Evolutionary conservation across 352 stramenopile species (phyloP).

Genomic region (Globisporangium paroecandrum): DNA sequence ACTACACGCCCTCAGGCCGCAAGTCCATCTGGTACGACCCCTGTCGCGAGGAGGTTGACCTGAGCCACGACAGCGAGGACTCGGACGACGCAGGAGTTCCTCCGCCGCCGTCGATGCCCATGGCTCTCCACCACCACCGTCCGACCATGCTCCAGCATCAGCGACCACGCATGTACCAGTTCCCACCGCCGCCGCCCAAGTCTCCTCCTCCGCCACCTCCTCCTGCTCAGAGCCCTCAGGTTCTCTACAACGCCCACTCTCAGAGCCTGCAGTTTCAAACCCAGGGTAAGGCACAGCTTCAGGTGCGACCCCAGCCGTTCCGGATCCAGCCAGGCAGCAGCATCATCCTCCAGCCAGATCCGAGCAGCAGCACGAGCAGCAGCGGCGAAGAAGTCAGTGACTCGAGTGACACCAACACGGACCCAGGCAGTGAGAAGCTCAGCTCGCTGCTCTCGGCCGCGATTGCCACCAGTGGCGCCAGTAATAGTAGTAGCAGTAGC

Average conservation of each 20-base stretch:
- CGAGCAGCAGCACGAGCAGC: slow-evolving; percentile 19
- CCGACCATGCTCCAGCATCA: background rate
- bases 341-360: slow-evolving; percentile 17
- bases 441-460: slow-evolving; percentile 11
- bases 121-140: background rate
- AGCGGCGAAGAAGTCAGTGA: slow-evolving; percentile 29
- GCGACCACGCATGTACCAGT: slow-evolving; percentile 8
- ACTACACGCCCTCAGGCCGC: slow-evolving; percentile 6
- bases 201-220: background rate
- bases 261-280: background rate
- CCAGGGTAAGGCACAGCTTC: background rate
- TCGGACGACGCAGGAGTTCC: slow-evolving; percentile 5
- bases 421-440: slow-evolving; percentile 18
- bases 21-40: slow-evolving; percentile 22
- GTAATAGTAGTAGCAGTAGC: slow-evolving; percentile 12
- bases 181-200: slow-evolving; percentile 12
- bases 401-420: slow-evolving; percentile 30
- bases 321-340: slow-evolving; percentile 16
- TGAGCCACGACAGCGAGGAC: slow-evolving; percentile 19
- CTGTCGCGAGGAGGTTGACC: slow-evolving; percentile 12
- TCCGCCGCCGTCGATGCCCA: background rate
- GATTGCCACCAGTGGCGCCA: background rate
- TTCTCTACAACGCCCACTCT: background rate
- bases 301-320: slow-evolving; percentile 9
- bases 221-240: background rate